Percentiles rank a stretch among this genome's conserved stretches.
Conservation (phyloP, 345 rosid species). For the Eucalyptus camaldulensis region DNA sequence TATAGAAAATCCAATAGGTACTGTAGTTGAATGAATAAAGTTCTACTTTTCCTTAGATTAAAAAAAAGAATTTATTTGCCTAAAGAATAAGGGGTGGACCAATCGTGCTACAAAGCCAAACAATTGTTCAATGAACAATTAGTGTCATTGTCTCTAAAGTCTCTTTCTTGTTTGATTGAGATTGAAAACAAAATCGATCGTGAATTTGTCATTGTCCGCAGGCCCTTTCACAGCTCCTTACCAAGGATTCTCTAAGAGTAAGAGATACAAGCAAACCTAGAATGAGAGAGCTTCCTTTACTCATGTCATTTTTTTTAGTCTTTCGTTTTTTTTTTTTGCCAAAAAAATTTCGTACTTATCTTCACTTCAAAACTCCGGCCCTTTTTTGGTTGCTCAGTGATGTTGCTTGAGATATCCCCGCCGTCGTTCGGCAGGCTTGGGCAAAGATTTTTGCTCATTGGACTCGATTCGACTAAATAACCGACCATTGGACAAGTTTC, state of each 20-base stretch:
- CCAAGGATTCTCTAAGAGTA: neutral
- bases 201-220: neutral
- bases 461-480: neutral
- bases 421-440: neutral
- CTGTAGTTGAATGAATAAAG: neutral
- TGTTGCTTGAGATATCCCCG: neutral
- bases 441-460: neutral
- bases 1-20: neutral
- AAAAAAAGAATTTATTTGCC: neutral
- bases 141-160: neutral
- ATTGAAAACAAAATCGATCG: neutral
- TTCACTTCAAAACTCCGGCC: neutral
- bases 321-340: neutral
- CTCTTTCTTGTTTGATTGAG: neutral
- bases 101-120: neutral
- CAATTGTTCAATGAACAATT: neutral
- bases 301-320: neutral
- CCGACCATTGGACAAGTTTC: neutral
- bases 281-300: neutral
- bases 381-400: neutral
- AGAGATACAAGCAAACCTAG: neutral
- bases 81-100: neutral
- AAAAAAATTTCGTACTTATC: neutral
- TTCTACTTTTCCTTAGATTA: neutral
- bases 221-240: neutral